Evolutionary conservation across 1,139 yeast species (phyloP), one percentile per base, ranked within the genome.

Genomic region (Zygosaccharomyces sapae): DNA sequence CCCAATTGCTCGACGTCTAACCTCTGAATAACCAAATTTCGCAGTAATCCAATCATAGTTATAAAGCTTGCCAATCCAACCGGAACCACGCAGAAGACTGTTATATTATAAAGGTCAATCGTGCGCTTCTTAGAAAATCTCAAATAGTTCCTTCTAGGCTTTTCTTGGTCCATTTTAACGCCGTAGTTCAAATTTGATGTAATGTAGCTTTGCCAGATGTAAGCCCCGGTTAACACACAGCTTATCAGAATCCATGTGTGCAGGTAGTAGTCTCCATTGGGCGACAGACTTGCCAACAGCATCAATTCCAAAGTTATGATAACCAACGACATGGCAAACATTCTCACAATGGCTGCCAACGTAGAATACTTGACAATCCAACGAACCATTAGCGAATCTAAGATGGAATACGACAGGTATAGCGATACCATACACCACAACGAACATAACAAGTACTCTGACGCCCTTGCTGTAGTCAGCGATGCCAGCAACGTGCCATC

Each of bases 1-100:
- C 60, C 64, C 20, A 65, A 49, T 47, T 65, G 68, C 49, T 81
- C 87, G 13, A 85, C 74, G 58, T 86, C 95, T 48, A 86, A 70
- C 49, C 95, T 75, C 42, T 88, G 73, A 34, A 89, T 86, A 57
- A 89, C 72, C 43, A 89, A 67, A 45, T 88, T 79, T 53, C 97
- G 71, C 27, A 89, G 69, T 43, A 90, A 69, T 0, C 90, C 94
- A 25, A 89, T 72, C 96, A 90, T 88, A 4, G 97, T 89, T 24
- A 90, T 69, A 59, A 92, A 92, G 58, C 97, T 87, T 2, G 98
- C 97, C 51, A 92, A 61, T 0, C 98, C 98, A 20, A 92, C 90
- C 0, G 98, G 98, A 4, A 92, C 96, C 45, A 92, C 97, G 1
- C 97, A 97, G 71, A 87, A 92, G 1, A 92, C 97, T 1, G 86